Conservation (phyloP, 345 rosid genomes). For the Populus pruinosa region DNA sequence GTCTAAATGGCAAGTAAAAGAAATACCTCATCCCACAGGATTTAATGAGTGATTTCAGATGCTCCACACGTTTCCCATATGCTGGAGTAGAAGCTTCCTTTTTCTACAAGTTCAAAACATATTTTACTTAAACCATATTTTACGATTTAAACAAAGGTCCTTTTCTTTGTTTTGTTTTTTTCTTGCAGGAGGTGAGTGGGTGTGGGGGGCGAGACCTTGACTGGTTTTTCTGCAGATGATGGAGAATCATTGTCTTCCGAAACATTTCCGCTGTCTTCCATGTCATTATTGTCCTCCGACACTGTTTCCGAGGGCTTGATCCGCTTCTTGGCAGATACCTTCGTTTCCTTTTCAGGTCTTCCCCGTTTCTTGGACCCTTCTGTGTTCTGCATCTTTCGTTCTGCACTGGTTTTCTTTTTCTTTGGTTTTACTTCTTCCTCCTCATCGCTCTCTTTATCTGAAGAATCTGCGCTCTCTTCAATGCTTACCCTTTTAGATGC, state of each 20-base stretch:
- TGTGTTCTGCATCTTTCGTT: slow-evolving; percentile 35
- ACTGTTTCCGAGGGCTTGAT: slow-evolving; percentile 38
- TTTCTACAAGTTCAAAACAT: slow-evolving; percentile 42
- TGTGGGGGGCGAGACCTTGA: slow-evolving; percentile 39
- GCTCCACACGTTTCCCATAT: slow-evolving; percentile 80
- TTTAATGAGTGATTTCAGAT: slow-evolving; percentile 76
- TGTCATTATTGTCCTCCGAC: slow-evolving; percentile 40
- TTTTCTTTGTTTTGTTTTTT: no score
- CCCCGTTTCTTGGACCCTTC: slow-evolving; percentile 55
- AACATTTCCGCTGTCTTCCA: slow-evolving; percentile 41
- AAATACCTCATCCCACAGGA: slow-evolving; percentile 80
- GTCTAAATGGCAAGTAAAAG: slow-evolving; percentile 16
- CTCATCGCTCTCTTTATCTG: slow-evolving; percentile 35
- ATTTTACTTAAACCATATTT: slow-evolving; percentile 1
- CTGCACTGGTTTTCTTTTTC: slow-evolving; percentile 41
- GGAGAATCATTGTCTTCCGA: slow-evolving; percentile 52
- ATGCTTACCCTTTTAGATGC: slow-evolving; percentile 32
- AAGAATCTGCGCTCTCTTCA: slow-evolving; percentile 42
- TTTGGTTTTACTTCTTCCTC: slow-evolving; percentile 40
- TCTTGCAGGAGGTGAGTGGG: background rate
- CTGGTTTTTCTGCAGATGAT: slow-evolving; percentile 46
- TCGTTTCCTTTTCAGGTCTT: slow-evolving; percentile 43
- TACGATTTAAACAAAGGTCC: background rate
- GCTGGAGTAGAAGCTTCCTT: slow-evolving; percentile 58
- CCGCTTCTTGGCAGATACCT: slow-evolving; percentile 43